phyloP scores from a whole-genome alignment of 257 asterid genomes.

The Nicotiana knightiana region DNA sequence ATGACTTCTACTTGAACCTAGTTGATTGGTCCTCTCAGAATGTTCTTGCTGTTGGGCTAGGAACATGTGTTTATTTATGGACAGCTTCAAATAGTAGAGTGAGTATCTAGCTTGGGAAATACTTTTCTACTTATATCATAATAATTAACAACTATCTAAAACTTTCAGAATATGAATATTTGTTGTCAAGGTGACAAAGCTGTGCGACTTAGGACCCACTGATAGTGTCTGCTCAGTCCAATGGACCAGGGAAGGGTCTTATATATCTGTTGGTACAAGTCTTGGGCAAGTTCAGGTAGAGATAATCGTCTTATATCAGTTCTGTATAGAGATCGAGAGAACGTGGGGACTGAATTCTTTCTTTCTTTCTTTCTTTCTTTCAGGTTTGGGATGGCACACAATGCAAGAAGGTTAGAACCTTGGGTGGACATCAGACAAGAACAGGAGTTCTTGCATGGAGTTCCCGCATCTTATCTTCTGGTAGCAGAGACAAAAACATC shows the following conservation, averaged over 20 bases:
- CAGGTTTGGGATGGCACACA: slow-evolving; percentile 97
- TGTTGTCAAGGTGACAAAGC: slow-evolving; percentile 52
- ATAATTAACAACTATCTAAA: not conserved
- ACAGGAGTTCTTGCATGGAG: slow-evolving; percentile 89
- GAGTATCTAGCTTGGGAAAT: slow-evolving; percentile 16
- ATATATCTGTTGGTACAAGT: slow-evolving; percentile 76
- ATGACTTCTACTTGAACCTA: slow-evolving; percentile 86
- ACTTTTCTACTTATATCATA: not conserved
- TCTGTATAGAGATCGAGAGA: no score
- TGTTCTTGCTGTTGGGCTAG: slow-evolving; percentile 97
- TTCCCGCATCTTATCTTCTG: slow-evolving; percentile 82
- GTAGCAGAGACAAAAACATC: slow-evolving; percentile 93
- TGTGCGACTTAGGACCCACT: slow-evolving; percentile 88
- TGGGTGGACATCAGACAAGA: slow-evolving; percentile 93
- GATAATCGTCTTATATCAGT: no score
- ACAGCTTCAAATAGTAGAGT: slow-evolving; percentile 92
- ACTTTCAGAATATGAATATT: no score
- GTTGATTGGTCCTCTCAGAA: slow-evolving; percentile 99
- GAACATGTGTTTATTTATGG: slow-evolving; percentile 94
- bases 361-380: not conserved
- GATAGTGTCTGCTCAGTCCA: slow-evolving; percentile 91
- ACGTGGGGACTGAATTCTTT: not conserved
- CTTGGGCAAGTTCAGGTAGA: slow-evolving; percentile 92
- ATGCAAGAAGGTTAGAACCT: slow-evolving; percentile 83
- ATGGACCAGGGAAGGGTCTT: slow-evolving; percentile 95